Evolutionary conservation across 2,329 filamentous ascomycete species (phyloP), one percentile per base, ranked within the genome.

Genomic region (Aspergillus persii): DNA sequence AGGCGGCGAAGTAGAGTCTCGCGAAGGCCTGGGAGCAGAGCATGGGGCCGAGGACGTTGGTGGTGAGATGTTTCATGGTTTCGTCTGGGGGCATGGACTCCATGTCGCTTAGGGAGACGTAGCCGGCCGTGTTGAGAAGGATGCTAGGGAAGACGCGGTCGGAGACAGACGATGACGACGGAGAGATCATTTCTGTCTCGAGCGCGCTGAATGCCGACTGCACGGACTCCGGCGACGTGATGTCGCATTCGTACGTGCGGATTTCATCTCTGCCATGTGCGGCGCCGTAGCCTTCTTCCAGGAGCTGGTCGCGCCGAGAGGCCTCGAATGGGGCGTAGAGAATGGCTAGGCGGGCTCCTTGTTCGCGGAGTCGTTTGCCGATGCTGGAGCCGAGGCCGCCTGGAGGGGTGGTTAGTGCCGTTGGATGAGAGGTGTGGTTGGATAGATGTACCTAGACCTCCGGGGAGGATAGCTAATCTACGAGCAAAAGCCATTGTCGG

Each of bases 251-350:
- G 41, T 76, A 74, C 3, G 72, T 68, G 53, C 63, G 65, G 56
- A 77, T 72, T 6, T 66, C 62, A 9, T 72, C 63, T 7, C 59
- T 57, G 36, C 8, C 29, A 39, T 23, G 9, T 4, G 30, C 50
- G 3, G 52, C 56, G 12, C 71, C 71, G 63, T 79, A 81, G 3
- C 72, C 66, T 1, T 69, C 53, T 12, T 71, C 66, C 18, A 82
- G 69, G 0, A 76, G 71, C 41, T 76, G 64, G 26, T 76, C 67
- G 18, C 74, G 73, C 8, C 71, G 71, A 33, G 68, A 56, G 1
- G 75, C 72, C 63, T 81, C 79, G 60, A 80, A 81, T 1, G 79
- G 79, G 0, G 79, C 79, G 54, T 81, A 81, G 0, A 81, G 68
- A 12, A 81, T 74, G 7, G 78, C 80, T 3, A 81, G 65, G 11